Percentiles rank a stretch among this genome's conserved stretches.
These are phyloP conservation scores for Terfezia claveryi DNA, from an alignment of 495 filamentous ascomycete genomes.

Conservation along the genomic window DNA sequence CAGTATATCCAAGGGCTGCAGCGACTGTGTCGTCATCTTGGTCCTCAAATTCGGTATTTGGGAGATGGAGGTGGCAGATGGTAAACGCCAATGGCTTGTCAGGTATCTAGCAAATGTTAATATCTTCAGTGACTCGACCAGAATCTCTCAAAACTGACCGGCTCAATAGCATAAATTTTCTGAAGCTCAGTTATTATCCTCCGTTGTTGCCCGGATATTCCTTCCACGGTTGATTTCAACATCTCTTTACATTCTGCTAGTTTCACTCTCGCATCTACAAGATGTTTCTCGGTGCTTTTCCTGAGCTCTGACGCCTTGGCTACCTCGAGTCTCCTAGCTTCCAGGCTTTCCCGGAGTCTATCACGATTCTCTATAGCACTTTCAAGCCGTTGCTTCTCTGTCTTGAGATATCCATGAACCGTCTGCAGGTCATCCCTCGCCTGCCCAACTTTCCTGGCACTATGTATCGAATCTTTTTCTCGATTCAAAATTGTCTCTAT, in stretches of 20 bases:
- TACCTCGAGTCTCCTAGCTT: neutral
- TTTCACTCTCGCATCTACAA: neutral
- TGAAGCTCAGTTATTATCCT: neutral
- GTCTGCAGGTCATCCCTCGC: conserved; percentile 3
- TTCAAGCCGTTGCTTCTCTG: conserved; percentile 37
- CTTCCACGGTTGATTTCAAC: neutral
- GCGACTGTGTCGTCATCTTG: conserved; percentile 28
- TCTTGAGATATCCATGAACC: conserved; percentile 22
- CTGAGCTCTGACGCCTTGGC: neutral
- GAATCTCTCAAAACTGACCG: neutral
- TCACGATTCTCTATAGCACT: conserved; percentile 7
- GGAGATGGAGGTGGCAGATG: conserved; percentile 52
- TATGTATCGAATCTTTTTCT: conserved; percentile 3
- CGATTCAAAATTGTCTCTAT: conserved; percentile 44
- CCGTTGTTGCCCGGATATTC: neutral
- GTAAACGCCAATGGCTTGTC: conserved; percentile 59
- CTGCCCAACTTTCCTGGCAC: conserved; percentile 1
- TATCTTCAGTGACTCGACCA: no score
- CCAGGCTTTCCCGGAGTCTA: neutral
- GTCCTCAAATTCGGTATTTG: conserved; percentile 27
- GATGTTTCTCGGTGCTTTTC: neutral
- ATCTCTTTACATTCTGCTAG: neutral
- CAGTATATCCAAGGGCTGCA: conserved; percentile 63
- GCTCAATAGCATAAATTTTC: neutral
- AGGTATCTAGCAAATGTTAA: conserved; percentile 28